Evolutionary conservation across 768 basidiomycete species (phyloP).

Genomic region (Paxillus involutus): DNA sequence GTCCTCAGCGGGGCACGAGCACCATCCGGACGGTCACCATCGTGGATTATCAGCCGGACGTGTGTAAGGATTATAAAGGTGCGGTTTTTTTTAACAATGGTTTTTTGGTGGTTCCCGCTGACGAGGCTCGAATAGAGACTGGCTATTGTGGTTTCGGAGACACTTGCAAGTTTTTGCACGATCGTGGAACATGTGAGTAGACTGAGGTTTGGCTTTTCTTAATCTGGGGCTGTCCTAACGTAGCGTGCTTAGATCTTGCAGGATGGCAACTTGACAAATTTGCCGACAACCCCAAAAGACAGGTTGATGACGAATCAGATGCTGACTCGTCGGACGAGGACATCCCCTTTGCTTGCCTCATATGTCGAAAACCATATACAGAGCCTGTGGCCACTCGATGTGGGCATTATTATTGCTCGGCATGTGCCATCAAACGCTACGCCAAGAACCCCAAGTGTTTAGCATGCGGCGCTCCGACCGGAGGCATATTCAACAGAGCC

Average conservation of each 20-base stretch:
- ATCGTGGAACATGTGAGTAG: slow-evolving; percentile 87
- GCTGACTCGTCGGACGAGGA: slow-evolving; percentile 80
- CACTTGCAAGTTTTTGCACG: slow-evolving; percentile 98
- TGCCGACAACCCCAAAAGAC: slow-evolving; percentile 71
- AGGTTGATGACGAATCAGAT: slow-evolving; percentile 54
- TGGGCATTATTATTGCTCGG: slow-evolving; percentile 94
- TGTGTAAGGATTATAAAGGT: slow-evolving; percentile 99
- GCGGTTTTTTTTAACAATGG: slow-evolving; percentile 28
- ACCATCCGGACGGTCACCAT: slow-evolving; percentile 95
- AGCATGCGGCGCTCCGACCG: slow-evolving; percentile 90
- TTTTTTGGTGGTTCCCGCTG: slow-evolving; percentile 2
- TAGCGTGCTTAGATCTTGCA: slow-evolving; percentile 66
- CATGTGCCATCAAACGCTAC: slow-evolving; percentile 94
- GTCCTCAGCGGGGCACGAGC: slow-evolving; percentile 69
- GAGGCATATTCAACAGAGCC: slow-evolving; percentile 94
- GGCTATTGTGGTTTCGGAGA: slow-evolving; percentile 99
- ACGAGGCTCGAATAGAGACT: slow-evolving; percentile 62
- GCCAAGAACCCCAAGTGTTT: slow-evolving; percentile 94
- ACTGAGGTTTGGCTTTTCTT: not conserved
- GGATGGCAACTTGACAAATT: slow-evolving; percentile 99
- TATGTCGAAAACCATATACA: slow-evolving; percentile 92
- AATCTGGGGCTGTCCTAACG: slow-evolving; percentile 6
- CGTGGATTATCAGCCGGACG: slow-evolving; percentile 97
- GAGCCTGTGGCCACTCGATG: slow-evolving; percentile 96
- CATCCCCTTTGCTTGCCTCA: slow-evolving; percentile 97